A percentile compares a stretch with the other conserved stretches of the same genome.
Evolutionary conservation across 2,329 filamentous ascomycete species (phyloP).

Genomic region (Gliomastix tumulicola): DNA sequence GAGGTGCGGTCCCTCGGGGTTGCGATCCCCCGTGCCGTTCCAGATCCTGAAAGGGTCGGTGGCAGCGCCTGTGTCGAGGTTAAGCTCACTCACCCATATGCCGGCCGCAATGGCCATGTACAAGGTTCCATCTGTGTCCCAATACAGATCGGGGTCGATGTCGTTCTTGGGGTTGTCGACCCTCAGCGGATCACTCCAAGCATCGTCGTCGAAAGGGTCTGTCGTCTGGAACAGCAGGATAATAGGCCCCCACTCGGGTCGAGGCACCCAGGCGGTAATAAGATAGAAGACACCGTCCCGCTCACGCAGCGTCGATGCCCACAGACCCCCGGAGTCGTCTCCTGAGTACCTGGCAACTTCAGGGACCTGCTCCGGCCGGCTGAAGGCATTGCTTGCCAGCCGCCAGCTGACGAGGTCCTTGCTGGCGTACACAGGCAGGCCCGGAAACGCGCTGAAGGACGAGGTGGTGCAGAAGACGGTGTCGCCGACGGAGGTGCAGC

Average conservation of each 20-base stretch:
- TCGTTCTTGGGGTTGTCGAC: constrained; percentile 19
- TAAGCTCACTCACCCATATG: constrained; percentile 13
- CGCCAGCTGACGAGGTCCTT: constrained; percentile 42
- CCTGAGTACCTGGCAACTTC: constrained; percentile 12
- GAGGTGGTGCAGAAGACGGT: constrained; percentile 45
- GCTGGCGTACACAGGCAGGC: constrained; percentile 43
- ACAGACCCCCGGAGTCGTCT: constrained; percentile 27
- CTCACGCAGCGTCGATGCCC: constrained; percentile 37
- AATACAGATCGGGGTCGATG: constrained; percentile 14
- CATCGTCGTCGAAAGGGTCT: constrained; percentile 25
- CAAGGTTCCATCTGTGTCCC: constrained; percentile 12
- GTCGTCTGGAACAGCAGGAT: constrained; percentile 31
- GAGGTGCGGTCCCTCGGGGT: constrained; percentile 37
- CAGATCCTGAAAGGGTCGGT: constrained; percentile 25
- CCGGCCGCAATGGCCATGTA: constrained; percentile 25
- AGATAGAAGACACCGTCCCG: constrained; percentile 35
- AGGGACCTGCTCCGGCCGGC: constrained; percentile 30
- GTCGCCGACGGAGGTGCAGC: constrained; percentile 30
- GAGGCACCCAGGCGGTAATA: constrained; percentile 21
- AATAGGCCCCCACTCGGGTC: constrained; percentile 15
- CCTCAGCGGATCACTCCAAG: constrained; percentile 25
- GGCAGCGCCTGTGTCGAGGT: constrained; percentile 25
- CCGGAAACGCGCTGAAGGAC: constrained; percentile 38
- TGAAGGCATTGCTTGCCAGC: constrained; percentile 16
- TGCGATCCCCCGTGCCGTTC: constrained; percentile 31